phyloP scores from a whole-genome alignment of 2,329 filamentous ascomycete species.

The Davidsoniella australis region DNA sequence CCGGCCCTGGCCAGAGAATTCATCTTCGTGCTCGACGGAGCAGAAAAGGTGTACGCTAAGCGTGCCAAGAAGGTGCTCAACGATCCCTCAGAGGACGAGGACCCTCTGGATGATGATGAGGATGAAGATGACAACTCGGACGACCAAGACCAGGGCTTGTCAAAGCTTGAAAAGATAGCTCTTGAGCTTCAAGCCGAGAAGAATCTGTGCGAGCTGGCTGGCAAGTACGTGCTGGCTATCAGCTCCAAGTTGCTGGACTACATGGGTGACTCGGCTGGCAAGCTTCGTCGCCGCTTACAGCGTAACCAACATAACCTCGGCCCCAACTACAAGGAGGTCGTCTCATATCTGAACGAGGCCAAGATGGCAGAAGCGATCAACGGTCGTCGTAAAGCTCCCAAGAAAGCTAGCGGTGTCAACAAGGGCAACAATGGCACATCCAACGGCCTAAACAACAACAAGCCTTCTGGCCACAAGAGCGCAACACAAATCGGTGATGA shows the following conservation, averaged over 20 bases:
- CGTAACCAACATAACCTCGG: slow-evolving; percentile 71
- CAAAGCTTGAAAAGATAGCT: slow-evolving; percentile 39
- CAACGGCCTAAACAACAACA: background rate
- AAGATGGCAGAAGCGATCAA: slow-evolving; percentile 31
- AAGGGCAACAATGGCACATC: slow-evolving; percentile 16
- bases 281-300: slow-evolving; percentile 53
- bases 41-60: slow-evolving; percentile 64
- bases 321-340: slow-evolving; percentile 67
- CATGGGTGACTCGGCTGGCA: slow-evolving; percentile 39
- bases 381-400: slow-evolving; percentile 18
- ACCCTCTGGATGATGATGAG: slow-evolving; percentile 44
- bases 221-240: slow-evolving; percentile 69
- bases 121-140: slow-evolving; percentile 39
- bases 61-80: slow-evolving; percentile 45
- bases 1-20: slow-evolving; percentile 48
- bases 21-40: slow-evolving; percentile 57
- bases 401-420: slow-evolving; percentile 16
- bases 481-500: slow-evolving; percentile 4
- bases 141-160: slow-evolving; percentile 26
- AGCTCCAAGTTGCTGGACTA: slow-evolving; percentile 58
- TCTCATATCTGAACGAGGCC: slow-evolving; percentile 60
- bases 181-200: slow-evolving; percentile 65
- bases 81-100: slow-evolving; percentile 54
- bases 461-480: slow-evolving; percentile 21
- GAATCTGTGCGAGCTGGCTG: slow-evolving; percentile 67